Evolutionary conservation across 2,329 filamentous ascomycete genomes (phyloP), one percentile per base, ranked within the genome.

Genomic region (Talaromyces piceae): DNA sequence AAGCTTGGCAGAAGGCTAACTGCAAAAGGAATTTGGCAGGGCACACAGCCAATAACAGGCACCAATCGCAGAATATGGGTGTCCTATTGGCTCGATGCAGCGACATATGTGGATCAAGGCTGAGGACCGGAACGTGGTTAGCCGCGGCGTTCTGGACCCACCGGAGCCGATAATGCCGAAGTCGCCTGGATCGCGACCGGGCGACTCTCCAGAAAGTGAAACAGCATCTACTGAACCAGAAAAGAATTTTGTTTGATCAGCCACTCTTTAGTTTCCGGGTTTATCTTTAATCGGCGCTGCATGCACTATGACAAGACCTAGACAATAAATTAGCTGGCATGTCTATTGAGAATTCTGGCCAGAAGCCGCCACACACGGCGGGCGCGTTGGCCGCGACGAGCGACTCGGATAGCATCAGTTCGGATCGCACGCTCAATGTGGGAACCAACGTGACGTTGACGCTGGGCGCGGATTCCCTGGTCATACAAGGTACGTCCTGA

Each of bases 401-500:
- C 48, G 66, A 65, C 37, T 56, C 58, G 31, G 62, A 64, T 44
- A 63, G 66, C 22, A 65, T 71, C 49, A 62, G 68, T 27, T 63
- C 64, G 47, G 73, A 73, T 55, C 64, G 70, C 45, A 78, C 76
- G 37, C 67, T 83, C 51, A 63, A 69, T 45, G 76, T 84, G 16
- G 79, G 77, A 58, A 73, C 77, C 52, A 77, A 80, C 63, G 79
- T 79, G 9, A 80, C 77, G 23, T 68, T 86, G 46, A 83, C 80
- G 1, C 68, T 86, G 39, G 77, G 76, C 18, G 78, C 76, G 1
- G 81, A 86, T 59, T 75, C 79, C 26, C 70, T 86, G 47, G 73
- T 82, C 55, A 73, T 86, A 11, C 64, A 79, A 49, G 80, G 80
- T 82, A 71, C 53, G 69, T 41, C 28, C 3, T n/a, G 25, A 23